Base-by-base conservation (phyloP, 352 stramenopile genomes). In the Thraustochytrium sp. region DNA sequence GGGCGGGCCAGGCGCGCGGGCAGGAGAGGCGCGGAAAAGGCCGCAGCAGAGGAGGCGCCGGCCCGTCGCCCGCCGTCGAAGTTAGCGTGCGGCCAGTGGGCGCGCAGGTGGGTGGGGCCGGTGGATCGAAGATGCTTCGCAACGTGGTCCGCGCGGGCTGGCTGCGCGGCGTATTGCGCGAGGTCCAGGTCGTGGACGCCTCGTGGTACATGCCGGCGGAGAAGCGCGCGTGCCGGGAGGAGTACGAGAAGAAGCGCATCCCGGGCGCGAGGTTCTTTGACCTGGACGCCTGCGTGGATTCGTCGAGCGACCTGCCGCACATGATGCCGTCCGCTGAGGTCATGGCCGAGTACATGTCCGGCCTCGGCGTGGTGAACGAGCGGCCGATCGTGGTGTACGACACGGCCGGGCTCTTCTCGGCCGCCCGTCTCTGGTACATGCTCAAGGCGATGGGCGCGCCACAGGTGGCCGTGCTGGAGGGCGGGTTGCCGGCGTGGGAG, bases 211-310 rank as follows among this genome's bases (percentile, higher is more conserved):
- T 85, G 65, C 65, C 80, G 76, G 87, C 86, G 23, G 82, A 74
- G 38, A 44, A 82, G 34, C 74, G 88, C 13, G 86, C 88, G 72
- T 85, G 74, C 23, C 76, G 86, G 26, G 26, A 75, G 4, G 88
- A 91, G 85, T 90, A 87, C 78, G 73, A 85, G 18, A 42, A 82
- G 11, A 89, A 88, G 44, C 78, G 89, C 3, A 88, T 98, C 37
- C 91, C 91, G 0, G 90, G 90, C 40, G 93, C 94, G 11, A 85
- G 89, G 40, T 97, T 94, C 87, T 97, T 97, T 75, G 94, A 98
- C 84, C 95, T 98, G 74, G 92, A 95, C 44, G 88, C 93, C 75
- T 89, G 93, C 61, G 86, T 89, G 23, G 92, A 95, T 86, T 88
- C 85, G 68, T 87, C 77, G 16, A 92, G 89, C 2, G 90, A 87